Percentiles rank a stretch among this genome's conserved stretches.
These are phyloP conservation scores for Wallacemonas collosoma DNA, from an alignment of 208 protist species.

Conservation along the genomic window DNA sequence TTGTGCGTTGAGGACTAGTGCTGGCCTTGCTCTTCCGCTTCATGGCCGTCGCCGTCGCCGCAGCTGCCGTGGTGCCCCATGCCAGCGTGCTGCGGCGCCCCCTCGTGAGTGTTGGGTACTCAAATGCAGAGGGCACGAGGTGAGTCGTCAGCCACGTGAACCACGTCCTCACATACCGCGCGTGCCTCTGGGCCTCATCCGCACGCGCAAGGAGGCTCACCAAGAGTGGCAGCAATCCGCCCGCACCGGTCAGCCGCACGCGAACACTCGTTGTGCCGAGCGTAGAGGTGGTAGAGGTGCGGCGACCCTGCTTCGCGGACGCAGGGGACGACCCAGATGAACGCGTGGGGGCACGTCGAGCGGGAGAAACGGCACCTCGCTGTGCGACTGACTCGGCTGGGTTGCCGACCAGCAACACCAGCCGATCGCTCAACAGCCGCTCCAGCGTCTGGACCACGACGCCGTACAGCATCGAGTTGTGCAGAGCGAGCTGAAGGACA, in stretches of 20 bases:
- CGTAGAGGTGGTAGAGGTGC: slow-evolving; percentile 13
- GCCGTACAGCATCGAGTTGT: slow-evolving; percentile 65
- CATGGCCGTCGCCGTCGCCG: slow-evolving; percentile 12
- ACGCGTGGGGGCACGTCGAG: not conserved
- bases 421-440: slow-evolving; percentile 21
- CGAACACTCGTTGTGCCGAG: slow-evolving; percentile 20
- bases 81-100: slow-evolving; percentile 42
- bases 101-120: slow-evolving; percentile 58
- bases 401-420: not conserved
- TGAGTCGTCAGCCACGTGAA: slow-evolving; percentile 59
- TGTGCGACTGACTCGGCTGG: not conserved
- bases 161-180: slow-evolving; percentile 53
- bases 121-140: slow-evolving; percentile 70
- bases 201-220: slow-evolving; percentile 52
- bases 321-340: slow-evolving; percentile 13
- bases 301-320: not conserved
- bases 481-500: slow-evolving; percentile 64
- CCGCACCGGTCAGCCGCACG: slow-evolving; percentile 16
- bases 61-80: slow-evolving; percentile 30
- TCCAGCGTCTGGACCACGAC: slow-evolving; percentile 57
- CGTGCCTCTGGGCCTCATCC: slow-evolving; percentile 64
- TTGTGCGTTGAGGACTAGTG: slow-evolving; percentile 1
- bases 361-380: not conserved
- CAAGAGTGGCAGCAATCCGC: slow-evolving; percentile 64
- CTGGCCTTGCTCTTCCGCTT: not conserved